Evolutionary conservation across 768 basidiomycete species (phyloP).

Genomic region (Auricularia auricula-judae): DNA sequence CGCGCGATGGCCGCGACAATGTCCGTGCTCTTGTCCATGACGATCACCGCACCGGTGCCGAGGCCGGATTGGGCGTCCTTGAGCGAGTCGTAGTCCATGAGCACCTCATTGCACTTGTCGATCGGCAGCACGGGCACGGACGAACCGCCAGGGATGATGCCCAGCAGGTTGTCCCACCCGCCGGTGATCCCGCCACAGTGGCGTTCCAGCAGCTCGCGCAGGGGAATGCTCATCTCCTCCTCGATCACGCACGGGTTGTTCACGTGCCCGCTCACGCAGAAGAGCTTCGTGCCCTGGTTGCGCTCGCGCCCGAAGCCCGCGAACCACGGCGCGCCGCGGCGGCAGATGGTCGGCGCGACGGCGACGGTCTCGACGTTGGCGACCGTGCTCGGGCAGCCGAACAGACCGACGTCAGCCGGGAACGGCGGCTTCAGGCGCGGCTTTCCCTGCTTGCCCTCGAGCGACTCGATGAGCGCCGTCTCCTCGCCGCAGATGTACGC

Average conservation of each 20-base stretch:
- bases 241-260: constrained; percentile 97
- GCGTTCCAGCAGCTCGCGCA: constrained; percentile 89
- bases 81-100: constrained; percentile 98
- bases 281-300: constrained; percentile 95
- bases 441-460: constrained; percentile 98
- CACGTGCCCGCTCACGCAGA: constrained; percentile 93
- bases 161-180: constrained; percentile 94
- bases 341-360: constrained; percentile 92
- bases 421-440: constrained; percentile 96
- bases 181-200: constrained; percentile 92
- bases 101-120: constrained; percentile 70
- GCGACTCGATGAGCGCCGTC: constrained; percentile 90
- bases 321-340: constrained; percentile 85
- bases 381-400: constrained; percentile 94
- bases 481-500: constrained; percentile 99
- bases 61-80: constrained; percentile 95
- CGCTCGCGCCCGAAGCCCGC: constrained; percentile 82
- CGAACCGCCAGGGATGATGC: constrained; percentile 92
- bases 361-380: constrained; percentile 98
- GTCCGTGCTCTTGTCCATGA: constrained; percentile 97
- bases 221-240: constrained; percentile 97
- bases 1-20: constrained; percentile 90
- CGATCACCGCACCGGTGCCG: constrained; percentile 96
- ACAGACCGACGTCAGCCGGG: constrained; percentile 95
- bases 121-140: constrained; percentile 90